Conservation (phyloP, 768 basidiomycete species). For the Coprinellus aureogranulatus region DNA sequence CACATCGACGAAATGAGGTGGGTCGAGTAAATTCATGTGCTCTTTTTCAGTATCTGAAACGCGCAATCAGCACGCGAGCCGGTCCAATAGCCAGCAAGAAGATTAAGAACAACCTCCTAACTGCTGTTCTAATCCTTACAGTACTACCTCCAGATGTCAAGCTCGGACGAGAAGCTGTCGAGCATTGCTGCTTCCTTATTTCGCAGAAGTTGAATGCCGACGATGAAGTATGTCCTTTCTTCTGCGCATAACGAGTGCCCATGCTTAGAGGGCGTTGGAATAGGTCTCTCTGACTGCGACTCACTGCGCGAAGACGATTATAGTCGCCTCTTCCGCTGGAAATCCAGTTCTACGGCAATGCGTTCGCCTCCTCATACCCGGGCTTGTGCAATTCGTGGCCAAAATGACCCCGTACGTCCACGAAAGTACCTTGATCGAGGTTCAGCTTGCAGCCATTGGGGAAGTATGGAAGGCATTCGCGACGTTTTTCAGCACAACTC, state of each 20-base stretch:
- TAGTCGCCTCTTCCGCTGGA: conserved; percentile 66
- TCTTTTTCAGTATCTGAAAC: no score
- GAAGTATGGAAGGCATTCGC: conserved; percentile 85
- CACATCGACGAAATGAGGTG: conserved; percentile 93
- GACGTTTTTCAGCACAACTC: conserved; percentile 53
- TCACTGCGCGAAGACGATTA: conserved; percentile 85
- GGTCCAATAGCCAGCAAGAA: conserved; percentile 77
- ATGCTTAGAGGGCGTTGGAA: background rate
- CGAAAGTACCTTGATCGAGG: conserved; percentile 54
- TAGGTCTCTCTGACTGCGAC: conserved; percentile 82
- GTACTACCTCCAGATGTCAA: conserved; percentile 64
- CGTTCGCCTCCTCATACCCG: conserved; percentile 69
- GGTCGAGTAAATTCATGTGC: no score
- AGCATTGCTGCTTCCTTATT: conserved; percentile 82
- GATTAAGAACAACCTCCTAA: conserved; percentile 86
- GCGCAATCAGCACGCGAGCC: conserved; percentile 80
- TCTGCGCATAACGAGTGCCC: background rate
- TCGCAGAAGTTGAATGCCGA: conserved; percentile 72
- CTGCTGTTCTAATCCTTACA: conserved; percentile 81
- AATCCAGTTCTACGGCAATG: conserved; percentile 70
- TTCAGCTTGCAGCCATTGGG: conserved; percentile 59
- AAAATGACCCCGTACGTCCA: conserved; percentile 61
- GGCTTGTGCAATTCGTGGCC: conserved; percentile 77
- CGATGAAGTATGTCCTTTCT: conserved; percentile 52
- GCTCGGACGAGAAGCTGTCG: conserved; percentile 72